Evolutionary conservation across 1,139 yeast species (phyloP).

Genomic region (Geotrichum bryndzae): DNA sequence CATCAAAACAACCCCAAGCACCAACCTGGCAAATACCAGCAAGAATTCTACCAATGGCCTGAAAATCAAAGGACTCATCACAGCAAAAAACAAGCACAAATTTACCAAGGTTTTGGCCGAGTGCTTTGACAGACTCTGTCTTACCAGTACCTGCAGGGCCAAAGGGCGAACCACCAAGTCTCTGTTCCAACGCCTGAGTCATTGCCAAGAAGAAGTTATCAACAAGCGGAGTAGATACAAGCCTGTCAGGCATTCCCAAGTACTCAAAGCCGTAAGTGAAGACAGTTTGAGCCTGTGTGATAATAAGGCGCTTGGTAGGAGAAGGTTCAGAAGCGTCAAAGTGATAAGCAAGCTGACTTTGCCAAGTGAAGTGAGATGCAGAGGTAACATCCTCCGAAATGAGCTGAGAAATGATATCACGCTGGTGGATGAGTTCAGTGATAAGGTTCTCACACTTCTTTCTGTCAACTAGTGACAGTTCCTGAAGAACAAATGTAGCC

Average conservation of each 20-base stretch:
- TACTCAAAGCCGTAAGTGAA: slow-evolving; percentile 77
- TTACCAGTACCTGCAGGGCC: slow-evolving; percentile 99
- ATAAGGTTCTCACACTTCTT: slow-evolving; percentile 53
- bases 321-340: slow-evolving; percentile 32
- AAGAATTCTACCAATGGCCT: slow-evolving; percentile 70
- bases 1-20: slow-evolving; percentile 96
- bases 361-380: slow-evolving; percentile 42
- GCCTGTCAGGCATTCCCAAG: slow-evolving; percentile 64
- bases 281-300: slow-evolving; percentile 49
- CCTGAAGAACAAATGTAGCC: slow-evolving; percentile 33
- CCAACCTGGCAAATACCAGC: slow-evolving; percentile 83
- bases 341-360: slow-evolving; percentile 49
- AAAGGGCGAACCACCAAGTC: slow-evolving; percentile 83
- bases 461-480: slow-evolving; percentile 37
- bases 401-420: slow-evolving; percentile 39
- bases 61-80: slow-evolving; percentile 83
- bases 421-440: slow-evolving; percentile 63
- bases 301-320: slow-evolving; percentile 36
- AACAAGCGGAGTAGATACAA: slow-evolving; percentile 74
- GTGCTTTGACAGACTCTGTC: slow-evolving; percentile 83
- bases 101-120: slow-evolving; percentile 74
- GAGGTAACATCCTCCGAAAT: slow-evolving; percentile 19
- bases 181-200: slow-evolving; percentile 68
- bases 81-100: slow-evolving; percentile 85
- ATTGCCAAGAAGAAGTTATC: slow-evolving; percentile 60